Conservation (phyloP, 768 basidiomycete genomes). For the Jaapia argillacea region DNA sequence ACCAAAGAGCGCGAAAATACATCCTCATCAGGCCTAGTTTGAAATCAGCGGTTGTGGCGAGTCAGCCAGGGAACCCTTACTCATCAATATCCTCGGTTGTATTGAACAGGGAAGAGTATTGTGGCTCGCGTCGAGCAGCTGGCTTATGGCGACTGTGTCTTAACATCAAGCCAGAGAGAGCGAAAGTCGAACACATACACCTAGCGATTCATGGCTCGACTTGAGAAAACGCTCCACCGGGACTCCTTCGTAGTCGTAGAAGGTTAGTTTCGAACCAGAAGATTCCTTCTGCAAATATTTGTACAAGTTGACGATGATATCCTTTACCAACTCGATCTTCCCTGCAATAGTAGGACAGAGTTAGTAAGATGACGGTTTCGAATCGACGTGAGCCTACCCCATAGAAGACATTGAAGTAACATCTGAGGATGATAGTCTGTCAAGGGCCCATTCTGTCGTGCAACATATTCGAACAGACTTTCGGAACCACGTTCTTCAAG, state of each 20-base stretch:
- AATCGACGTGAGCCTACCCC: constrained; percentile 80
- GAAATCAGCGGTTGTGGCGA: constrained; percentile 1
- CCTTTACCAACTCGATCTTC: constrained; percentile 79
- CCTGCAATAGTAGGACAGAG: constrained; percentile 41
- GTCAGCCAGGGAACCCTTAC: constrained; percentile 23
- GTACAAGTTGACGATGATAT: constrained; percentile 62
- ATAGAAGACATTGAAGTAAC: constrained; percentile 82
- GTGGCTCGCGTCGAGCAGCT: constrained; percentile 20
- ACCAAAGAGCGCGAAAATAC: constrained; percentile 55
- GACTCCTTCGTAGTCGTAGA: constrained; percentile 35
- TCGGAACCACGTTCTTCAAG: constrained; percentile 18
- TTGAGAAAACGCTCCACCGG: constrained; percentile 48
- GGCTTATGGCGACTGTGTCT: too few species aligned
- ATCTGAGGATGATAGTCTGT: constrained; percentile 92
- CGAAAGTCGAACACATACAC: constrained; percentile 3
- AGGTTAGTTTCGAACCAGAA: constrained; percentile 13
- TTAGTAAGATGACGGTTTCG: too few species aligned
- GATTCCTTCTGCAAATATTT: constrained; percentile 27
- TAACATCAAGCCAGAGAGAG: neutral
- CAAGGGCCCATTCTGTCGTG: constrained; percentile 75
- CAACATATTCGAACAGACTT: constrained; percentile 76
- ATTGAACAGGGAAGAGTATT: constrained; percentile 46
- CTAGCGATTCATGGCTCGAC: constrained; percentile 25
- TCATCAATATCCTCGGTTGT: constrained; percentile 28
- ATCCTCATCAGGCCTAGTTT: constrained; percentile 37